These are phyloP conservation scores for Nakazawaea ernobii DNA, from an alignment of 805 yeast species.

Conservation along the genomic window DNA sequence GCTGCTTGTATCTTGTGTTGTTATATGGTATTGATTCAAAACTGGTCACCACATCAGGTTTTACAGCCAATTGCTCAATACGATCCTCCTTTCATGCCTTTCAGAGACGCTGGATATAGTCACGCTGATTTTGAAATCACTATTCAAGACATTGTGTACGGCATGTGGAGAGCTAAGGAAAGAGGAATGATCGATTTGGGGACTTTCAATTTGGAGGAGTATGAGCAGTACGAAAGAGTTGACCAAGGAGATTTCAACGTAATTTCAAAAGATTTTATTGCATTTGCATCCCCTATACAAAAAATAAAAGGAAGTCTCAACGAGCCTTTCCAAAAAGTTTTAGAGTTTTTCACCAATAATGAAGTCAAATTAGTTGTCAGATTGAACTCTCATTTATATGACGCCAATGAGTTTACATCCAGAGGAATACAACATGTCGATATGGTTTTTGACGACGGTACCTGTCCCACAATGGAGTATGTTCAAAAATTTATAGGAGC, in stretches of 20 bases:
- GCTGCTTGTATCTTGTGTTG: slow-evolving; percentile 93
- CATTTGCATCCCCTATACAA: slow-evolving; percentile 95
- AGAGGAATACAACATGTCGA: slow-evolving; percentile 86
- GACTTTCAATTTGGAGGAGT: slow-evolving; percentile 83
- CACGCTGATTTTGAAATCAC: slow-evolving; percentile 91
- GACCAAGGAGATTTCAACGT: slow-evolving; percentile 96
- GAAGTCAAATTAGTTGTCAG: slow-evolving; percentile 88
- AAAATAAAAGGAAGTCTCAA: slow-evolving; percentile 47
- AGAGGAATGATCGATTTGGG: slow-evolving; percentile 83
- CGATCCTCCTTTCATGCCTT: slow-evolving; percentile 90
- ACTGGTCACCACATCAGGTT: slow-evolving; percentile 98
- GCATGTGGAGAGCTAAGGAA: slow-evolving; percentile 96
- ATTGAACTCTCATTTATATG: slow-evolving; percentile 86
- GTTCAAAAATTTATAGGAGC: slow-evolving; percentile 94
- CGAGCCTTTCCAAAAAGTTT: slow-evolving; percentile 76
- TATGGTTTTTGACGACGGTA: slow-evolving; percentile 96
- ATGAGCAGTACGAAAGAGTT: slow-evolving; percentile 90
- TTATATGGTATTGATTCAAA: slow-evolving; percentile 90
- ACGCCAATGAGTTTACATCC: slow-evolving; percentile 74
- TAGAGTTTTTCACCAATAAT: slow-evolving; percentile 65
- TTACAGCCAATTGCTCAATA: slow-evolving; percentile 89
- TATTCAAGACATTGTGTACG: slow-evolving; percentile 93
- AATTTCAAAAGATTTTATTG: slow-evolving; percentile 88
- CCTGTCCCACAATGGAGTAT: slow-evolving; percentile 92
- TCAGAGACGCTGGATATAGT: slow-evolving; percentile 96